These are phyloP conservation scores for Citrus medica DNA, from an alignment of 345 rosid species.

Conservation along the genomic window DNA sequence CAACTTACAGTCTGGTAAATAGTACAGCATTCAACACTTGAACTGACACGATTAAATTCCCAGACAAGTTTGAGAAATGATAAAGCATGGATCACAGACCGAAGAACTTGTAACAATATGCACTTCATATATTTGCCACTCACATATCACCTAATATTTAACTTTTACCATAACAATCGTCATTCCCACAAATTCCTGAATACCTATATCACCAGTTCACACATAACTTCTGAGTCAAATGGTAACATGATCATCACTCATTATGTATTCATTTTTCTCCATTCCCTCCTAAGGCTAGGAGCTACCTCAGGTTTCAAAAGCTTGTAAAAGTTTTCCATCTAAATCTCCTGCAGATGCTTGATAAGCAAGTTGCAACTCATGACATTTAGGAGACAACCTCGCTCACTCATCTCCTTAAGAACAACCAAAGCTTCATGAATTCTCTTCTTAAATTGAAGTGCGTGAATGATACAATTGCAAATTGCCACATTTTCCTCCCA, in stretches of 20 bases:
- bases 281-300: constrained; percentile 51
- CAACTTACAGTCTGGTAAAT: neutral
- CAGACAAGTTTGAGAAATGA: neutral
- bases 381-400: constrained; percentile 49
- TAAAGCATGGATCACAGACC: neutral
- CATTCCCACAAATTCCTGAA: neutral
- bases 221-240: constrained; percentile 56
- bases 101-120: neutral
- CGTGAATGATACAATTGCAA: constrained; percentile 75
- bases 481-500: constrained; percentile 68
- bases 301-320: constrained; percentile 54
- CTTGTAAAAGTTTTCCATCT: constrained; percentile 59
- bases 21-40: too few species aligned
- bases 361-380: constrained; percentile 71
- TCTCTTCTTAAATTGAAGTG: constrained; percentile 83
- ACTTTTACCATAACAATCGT: neutral
- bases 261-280: constrained; percentile 45
- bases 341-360: constrained; percentile 63
- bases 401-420: constrained; percentile 45
- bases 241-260: constrained; percentile 48
- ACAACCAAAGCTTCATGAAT: constrained; percentile 62
- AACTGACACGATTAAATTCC: neutral
- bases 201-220: constrained; percentile 34
- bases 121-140: neutral
- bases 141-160: neutral